A percentile compares a stretch with the other conserved stretches of the same genome.
phyloP scores from a whole-genome alignment of 2,329 filamentous ascomycete species.

The Bipolaris cookei region DNA sequence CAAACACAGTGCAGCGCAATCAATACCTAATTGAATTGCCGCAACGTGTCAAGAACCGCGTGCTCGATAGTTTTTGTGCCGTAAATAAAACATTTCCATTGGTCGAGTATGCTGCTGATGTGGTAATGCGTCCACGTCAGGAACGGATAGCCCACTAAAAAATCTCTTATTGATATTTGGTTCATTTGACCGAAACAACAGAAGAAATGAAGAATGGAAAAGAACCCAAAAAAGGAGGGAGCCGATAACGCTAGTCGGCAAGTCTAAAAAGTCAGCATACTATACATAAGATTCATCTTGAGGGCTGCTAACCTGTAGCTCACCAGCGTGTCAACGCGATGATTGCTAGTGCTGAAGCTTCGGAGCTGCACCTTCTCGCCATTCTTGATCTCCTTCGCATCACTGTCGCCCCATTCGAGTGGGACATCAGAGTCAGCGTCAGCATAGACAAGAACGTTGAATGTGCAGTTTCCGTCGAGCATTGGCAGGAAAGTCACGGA shows the following conservation, averaged over 20 bases:
- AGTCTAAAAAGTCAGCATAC: slow-evolving; percentile 28
- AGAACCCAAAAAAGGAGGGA: background rate
- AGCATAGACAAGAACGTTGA: slow-evolving; percentile 97
- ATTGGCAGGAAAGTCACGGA: slow-evolving; percentile 97
- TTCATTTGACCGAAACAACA: background rate
- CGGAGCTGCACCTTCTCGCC: slow-evolving; percentile 94
- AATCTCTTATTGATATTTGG: background rate
- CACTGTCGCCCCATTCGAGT: slow-evolving; percentile 97
- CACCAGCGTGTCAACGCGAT: slow-evolving; percentile 92
- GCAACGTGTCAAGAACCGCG: background rate
- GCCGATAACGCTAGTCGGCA: slow-evolving; percentile 25
- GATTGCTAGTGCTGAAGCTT: slow-evolving; percentile 94
- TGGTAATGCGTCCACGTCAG: background rate
- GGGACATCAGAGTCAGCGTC: slow-evolving; percentile 96
- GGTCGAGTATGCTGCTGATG: background rate
- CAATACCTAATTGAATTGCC: background rate
- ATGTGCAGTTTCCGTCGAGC: slow-evolving; percentile 92
- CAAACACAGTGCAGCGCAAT: background rate
- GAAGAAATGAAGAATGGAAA: background rate
- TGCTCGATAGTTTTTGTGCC: background rate
- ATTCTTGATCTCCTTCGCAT: slow-evolving; percentile 94
- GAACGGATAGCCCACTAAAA: background rate
- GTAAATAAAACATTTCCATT: background rate
- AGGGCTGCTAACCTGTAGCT: slow-evolving; percentile 70
- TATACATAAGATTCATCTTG: background rate